Conservation (phyloP, 2,329 filamentous ascomycete genomes). For the Pyricularia pennisetigena region DNA sequence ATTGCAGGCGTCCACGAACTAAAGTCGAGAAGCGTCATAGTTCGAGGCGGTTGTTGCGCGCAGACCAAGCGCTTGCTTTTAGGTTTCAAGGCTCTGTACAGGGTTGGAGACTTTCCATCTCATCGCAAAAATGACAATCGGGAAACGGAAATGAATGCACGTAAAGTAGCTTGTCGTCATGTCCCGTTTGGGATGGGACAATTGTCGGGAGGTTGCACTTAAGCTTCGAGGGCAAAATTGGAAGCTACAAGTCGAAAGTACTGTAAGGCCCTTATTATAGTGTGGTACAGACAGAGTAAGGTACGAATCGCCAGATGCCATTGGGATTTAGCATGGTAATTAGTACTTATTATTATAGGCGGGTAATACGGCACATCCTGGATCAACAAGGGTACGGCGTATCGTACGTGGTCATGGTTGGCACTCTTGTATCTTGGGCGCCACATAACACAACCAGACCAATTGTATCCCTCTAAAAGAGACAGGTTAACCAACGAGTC, state of each 20-base stretch:
- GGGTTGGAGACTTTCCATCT: neutral
- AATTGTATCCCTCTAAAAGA: neutral
- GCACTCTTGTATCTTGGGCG: neutral
- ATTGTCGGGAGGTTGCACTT: neutral
- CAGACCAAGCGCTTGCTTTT: neutral
- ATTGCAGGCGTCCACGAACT: neutral
- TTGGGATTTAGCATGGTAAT: neutral
- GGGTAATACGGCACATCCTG: neutral
- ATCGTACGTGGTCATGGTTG: too few species aligned
- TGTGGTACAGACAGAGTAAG: neutral
- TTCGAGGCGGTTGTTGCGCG: neutral
- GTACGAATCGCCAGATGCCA: neutral
- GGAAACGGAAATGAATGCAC: neutral
- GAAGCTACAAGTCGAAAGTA: neutral
- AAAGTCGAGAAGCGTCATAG: neutral
- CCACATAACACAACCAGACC: neutral
- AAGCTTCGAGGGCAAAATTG: neutral
- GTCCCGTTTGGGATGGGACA: neutral
- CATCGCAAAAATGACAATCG: neutral
- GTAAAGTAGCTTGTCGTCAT: neutral
- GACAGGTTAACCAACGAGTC: neutral
- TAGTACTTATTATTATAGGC: neutral
- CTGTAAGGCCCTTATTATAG: neutral
- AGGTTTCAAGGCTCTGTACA: neutral
- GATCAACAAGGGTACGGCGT: neutral